A percentile compares a stretch with the other conserved stretches of the same genome.
Evolutionary conservation across 306 rosid species (phyloP).

Genomic region (Fagus crenata): DNA sequence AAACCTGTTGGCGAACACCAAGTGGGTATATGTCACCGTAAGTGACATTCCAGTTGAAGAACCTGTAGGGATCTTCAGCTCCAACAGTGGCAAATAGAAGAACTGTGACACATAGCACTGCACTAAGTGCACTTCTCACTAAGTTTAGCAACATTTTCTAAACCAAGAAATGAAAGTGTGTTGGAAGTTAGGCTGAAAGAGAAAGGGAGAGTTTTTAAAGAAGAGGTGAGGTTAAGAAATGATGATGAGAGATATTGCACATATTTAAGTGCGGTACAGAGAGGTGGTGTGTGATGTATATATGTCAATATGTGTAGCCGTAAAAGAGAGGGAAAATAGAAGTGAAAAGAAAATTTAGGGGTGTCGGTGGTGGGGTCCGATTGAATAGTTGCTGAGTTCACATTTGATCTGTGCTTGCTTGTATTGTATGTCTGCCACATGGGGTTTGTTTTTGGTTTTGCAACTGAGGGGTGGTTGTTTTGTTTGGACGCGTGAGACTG

Average conservation of each 20-base stretch:
- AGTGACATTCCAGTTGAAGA: slow-evolving; percentile 90
- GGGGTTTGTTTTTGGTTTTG: slow-evolving; percentile 35
- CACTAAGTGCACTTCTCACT: slow-evolving; percentile 28
- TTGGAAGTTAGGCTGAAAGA: background rate
- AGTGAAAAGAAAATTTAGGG: background rate
- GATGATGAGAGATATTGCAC: slow-evolving; percentile 39
- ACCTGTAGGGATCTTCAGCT: slow-evolving; percentile 93
- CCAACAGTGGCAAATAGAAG: slow-evolving; percentile 44
- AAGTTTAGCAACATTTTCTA: slow-evolving; percentile 48
- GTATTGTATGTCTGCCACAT: slow-evolving; percentile 49
- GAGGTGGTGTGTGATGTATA: no score
- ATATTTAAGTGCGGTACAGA: slow-evolving; percentile 63
- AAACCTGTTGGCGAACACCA: slow-evolving; percentile 85
- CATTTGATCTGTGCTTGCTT: slow-evolving; percentile 32
- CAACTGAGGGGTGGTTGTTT: slow-evolving; percentile 17
- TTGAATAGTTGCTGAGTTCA: slow-evolving; percentile 2
- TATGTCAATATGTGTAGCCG: slow-evolving; percentile 25
- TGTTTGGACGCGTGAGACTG: background rate
- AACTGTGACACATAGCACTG: slow-evolving; percentile 37
- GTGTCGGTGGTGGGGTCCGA: slow-evolving; percentile 71
- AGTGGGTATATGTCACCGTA: slow-evolving; percentile 94
- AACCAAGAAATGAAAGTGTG: background rate
- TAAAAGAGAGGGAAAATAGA: slow-evolving; percentile 37
- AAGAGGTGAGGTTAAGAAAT: slow-evolving; percentile 32
- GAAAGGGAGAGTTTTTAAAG: slow-evolving; percentile 22